phyloP scores from a whole-genome alignment of 768 basidiomycete species.

The Trametes gibbosa region DNA sequence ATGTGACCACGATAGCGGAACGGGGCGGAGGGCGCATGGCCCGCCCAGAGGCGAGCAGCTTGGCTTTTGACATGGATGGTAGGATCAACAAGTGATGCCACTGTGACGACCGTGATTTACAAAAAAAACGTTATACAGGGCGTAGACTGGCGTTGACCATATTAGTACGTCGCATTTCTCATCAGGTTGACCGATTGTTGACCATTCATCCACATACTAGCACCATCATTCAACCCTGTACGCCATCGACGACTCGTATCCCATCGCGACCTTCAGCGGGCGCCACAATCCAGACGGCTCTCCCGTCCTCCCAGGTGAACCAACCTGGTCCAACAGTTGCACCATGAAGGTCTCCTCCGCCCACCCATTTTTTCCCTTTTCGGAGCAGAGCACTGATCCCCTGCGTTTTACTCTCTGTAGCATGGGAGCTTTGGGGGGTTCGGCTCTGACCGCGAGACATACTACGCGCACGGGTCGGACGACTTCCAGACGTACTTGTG shows the following conservation, averaged over 20 bases:
- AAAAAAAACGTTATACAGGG: conserved; percentile 39
- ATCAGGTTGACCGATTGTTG: neutral
- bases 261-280: conserved; percentile 67
- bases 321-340: conserved; percentile 67
- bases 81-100: conserved; percentile 7
- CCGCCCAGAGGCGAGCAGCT: conserved; percentile 67
- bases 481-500: conserved; percentile 80
- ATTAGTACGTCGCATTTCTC: conserved; percentile 43
- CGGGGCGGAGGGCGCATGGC: conserved; percentile 35
- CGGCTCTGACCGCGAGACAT: conserved; percentile 48
- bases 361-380: neutral
- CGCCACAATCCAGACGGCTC: conserved; percentile 54
- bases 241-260: conserved; percentile 59
- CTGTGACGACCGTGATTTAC: too few species aligned
- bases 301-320: conserved; percentile 41
- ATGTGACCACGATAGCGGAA: conserved; percentile 46
- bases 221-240: conserved; percentile 73
- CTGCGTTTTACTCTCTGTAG: conserved; percentile 32
- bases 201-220: conserved; percentile 36
- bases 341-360: conserved; percentile 66
- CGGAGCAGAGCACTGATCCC: too few species aligned
- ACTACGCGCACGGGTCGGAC: conserved; percentile 78
- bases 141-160: conserved; percentile 63
- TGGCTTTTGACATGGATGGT: conserved; percentile 70
- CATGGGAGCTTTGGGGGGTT: conserved; percentile 75